A percentile compares a stretch with the other conserved stretches of the same genome.
These are phyloP conservation scores for Carex kokanica DNA, from an alignment of 176 grass and related monocot species.

Conservation along the genomic window DNA sequence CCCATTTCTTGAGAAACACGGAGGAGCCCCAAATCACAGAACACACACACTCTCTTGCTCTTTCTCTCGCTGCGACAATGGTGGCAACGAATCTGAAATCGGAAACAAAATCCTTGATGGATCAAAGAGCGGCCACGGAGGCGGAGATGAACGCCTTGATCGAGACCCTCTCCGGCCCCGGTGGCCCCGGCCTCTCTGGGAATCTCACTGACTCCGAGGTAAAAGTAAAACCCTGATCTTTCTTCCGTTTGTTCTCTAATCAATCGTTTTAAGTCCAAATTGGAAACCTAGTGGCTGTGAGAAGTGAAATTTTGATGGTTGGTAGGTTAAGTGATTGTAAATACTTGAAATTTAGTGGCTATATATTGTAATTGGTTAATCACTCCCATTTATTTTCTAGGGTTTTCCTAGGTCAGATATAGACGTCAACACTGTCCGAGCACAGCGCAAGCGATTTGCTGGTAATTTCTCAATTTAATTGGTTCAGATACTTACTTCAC, in stretches of 20 bases:
- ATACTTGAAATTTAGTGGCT: background rate
- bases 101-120: constrained; percentile 69
- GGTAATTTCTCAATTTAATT: constrained; percentile 34
- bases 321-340: background rate
- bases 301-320: background rate
- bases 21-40: too few species aligned
- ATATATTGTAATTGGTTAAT: background rate
- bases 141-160: constrained; percentile 84
- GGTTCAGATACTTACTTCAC: background rate
- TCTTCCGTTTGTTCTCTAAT: background rate
- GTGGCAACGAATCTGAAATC: constrained; percentile 86
- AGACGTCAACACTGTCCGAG: constrained; percentile 53
- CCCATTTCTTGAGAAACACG: background rate
- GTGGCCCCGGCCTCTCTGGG: constrained; percentile 58
- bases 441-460: constrained; percentile 48
- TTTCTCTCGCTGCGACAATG: constrained; percentile 29
- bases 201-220: constrained; percentile 68
- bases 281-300: background rate
- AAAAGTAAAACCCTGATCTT: constrained; percentile 22
- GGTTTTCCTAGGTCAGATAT: constrained; percentile 74
- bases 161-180: constrained; percentile 46
- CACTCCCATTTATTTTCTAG: constrained; percentile 21
- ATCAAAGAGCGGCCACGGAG: constrained; percentile 44
- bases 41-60: too few species aligned
- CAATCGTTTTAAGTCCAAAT: too few species aligned